phyloP scores from a whole-genome alignment of 805 yeast genomes.

The Candida pini region DNA sequence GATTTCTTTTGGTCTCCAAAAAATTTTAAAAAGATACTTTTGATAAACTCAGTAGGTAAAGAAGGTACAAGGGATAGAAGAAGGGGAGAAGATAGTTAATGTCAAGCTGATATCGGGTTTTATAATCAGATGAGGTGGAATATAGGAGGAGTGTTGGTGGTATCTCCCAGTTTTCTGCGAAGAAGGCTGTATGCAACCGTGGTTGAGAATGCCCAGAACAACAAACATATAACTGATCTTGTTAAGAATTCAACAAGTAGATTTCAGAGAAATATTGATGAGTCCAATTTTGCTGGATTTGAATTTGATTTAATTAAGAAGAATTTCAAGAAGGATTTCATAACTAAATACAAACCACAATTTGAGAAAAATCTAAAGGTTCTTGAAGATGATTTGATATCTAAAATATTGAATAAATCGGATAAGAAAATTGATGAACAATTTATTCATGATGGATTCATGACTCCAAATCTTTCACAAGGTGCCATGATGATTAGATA shows the following conservation, averaged over 20 bases:
- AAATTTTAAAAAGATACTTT: too few species aligned
- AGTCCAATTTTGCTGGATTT: slow-evolving; percentile 3
- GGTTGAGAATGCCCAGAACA: neutral
- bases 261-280: neutral
- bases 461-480: slow-evolving; percentile 10
- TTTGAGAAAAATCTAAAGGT: slow-evolving; percentile 4
- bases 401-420: slow-evolving; percentile 1
- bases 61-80: too few species aligned
- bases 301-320: slow-evolving; percentile 7
- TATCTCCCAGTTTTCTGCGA: too few species aligned
- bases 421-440: slow-evolving; percentile 6
- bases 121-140: too few species aligned
- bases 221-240: neutral
- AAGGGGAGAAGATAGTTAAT: too few species aligned
- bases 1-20: too few species aligned
- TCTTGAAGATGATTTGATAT: slow-evolving; percentile 6
- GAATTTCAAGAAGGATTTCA: slow-evolving; percentile 10
- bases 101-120: too few species aligned
- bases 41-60: too few species aligned
- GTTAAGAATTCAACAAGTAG: neutral
- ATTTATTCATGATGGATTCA: slow-evolving; percentile 3
- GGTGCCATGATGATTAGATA: slow-evolving; percentile 8
- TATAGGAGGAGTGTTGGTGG: too few species aligned
- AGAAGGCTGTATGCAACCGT: neutral
- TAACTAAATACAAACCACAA: slow-evolving; percentile 1